Percentiles rank a stretch among this genome's conserved stretches.
Evolutionary conservation across 352 stramenopile species (phyloP).

Genomic region (Lagenidium giganteum): DNA sequence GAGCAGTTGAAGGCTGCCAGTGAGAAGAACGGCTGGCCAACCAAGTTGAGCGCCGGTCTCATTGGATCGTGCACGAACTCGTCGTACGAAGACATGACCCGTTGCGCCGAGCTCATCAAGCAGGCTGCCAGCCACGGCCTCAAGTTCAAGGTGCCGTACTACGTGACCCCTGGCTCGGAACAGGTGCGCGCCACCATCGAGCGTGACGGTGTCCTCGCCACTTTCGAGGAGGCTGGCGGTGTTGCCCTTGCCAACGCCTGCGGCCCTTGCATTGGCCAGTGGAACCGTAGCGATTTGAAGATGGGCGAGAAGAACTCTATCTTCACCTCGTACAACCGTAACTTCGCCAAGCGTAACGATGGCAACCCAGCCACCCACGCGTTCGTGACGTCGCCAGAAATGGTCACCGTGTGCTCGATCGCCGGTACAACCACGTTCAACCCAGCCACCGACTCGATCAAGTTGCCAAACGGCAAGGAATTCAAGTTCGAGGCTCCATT

Average conservation of each 20-base stretch:
- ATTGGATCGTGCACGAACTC: slow-evolving; percentile 95
- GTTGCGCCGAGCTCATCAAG: slow-evolving; percentile 86
- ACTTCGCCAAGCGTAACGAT: slow-evolving; percentile 94
- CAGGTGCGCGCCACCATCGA: slow-evolving; percentile 90
- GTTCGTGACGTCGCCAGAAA: slow-evolving; percentile 91
- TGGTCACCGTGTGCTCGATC: slow-evolving; percentile 89
- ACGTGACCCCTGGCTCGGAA: slow-evolving; percentile 90
- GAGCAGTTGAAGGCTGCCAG: slow-evolving; percentile 55
- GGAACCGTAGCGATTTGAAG: slow-evolving; percentile 87
- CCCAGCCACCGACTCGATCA: slow-evolving; percentile 88
- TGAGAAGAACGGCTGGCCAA: slow-evolving; percentile 89
- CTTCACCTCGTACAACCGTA: slow-evolving; percentile 94
- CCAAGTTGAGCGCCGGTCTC: slow-evolving; percentile 85
- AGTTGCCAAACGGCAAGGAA: slow-evolving; percentile 71
- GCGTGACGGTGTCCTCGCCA: slow-evolving; percentile 89
- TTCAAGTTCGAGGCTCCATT: slow-evolving; percentile 91
- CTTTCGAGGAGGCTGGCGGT: slow-evolving; percentile 84
- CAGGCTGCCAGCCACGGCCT: slow-evolving; percentile 79
- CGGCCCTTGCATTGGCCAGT: slow-evolving; percentile 93
- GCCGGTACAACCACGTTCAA: slow-evolving; percentile 89
- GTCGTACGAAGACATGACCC: slow-evolving; percentile 92
- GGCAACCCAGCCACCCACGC: slow-evolving; percentile 91
- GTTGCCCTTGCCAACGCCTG: slow-evolving; percentile 91
- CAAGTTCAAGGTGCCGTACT: slow-evolving; percentile 92
- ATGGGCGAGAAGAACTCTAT: slow-evolving; percentile 92